phyloP scores from a whole-genome alignment of 345 rosid species.

The Toxicodendron radicans region DNA sequence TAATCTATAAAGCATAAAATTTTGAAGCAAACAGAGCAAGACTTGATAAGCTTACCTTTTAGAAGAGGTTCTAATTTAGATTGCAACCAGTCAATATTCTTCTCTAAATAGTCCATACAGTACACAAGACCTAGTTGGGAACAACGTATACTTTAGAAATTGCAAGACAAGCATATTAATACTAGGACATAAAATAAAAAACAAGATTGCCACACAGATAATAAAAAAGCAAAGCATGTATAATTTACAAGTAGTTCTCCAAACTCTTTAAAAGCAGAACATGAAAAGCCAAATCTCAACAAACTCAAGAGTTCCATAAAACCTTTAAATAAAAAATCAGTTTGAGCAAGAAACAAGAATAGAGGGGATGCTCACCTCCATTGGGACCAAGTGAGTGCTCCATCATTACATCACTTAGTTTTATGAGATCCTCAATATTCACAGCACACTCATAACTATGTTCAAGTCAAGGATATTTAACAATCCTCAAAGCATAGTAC shows the following conservation, averaged over 20 bases:
- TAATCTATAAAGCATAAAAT: background rate
- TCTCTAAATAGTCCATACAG: slow-evolving; percentile 89
- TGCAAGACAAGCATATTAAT: background rate
- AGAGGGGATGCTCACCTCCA: slow-evolving; percentile 56
- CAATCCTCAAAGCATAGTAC: background rate
- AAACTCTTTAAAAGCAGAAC: too few relatives aligned
- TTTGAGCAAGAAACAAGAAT: background rate
- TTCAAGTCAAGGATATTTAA: slow-evolving; percentile 42
- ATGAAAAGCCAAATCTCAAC: too few relatives aligned
- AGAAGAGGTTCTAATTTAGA: slow-evolving; percentile 75
- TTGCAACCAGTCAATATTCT: slow-evolving; percentile 90
- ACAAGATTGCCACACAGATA: background rate
- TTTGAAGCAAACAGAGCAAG: background rate
- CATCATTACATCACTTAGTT: slow-evolving; percentile 74
- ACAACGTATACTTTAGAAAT: slow-evolving; percentile 15
- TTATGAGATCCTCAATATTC: slow-evolving; percentile 81
- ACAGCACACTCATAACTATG: slow-evolving; percentile 79
- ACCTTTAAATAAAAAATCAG: background rate
- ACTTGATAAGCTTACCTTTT: slow-evolving; percentile 49
- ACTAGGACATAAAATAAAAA: background rate
- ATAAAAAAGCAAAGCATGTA: too few relatives aligned
- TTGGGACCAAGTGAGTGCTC: slow-evolving; percentile 93
- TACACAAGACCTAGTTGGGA: slow-evolving; percentile 62
- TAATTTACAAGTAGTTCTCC: too few relatives aligned
- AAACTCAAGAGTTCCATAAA: background rate